Evolutionary conservation across 495 filamentous ascomycete species (phyloP).

Genomic region (Penicillium lagena): DNA sequence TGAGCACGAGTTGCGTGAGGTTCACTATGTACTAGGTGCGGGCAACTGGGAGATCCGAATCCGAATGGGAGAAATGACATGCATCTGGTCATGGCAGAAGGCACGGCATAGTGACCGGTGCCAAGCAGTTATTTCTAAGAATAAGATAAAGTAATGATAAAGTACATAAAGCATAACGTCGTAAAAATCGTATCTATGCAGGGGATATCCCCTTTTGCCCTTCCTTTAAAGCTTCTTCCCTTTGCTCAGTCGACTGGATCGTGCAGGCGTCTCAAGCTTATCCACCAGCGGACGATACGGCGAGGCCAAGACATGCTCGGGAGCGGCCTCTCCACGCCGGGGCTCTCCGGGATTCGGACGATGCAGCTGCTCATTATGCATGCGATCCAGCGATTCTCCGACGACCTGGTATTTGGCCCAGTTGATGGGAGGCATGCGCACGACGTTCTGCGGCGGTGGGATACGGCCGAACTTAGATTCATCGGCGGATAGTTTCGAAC

Average conservation of each 20-base stretch:
- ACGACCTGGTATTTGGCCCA: conserved; percentile 86
- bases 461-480: conserved; percentile 43
- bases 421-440: conserved; percentile 80
- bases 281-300: conserved; percentile 70
- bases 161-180: conserved; percentile 6
- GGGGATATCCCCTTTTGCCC: background rate
- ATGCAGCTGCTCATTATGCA: conserved; percentile 70
- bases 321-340: conserved; percentile 26
- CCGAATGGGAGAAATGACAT: no score
- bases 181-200: conserved; percentile 1
- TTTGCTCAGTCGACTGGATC: conserved; percentile 22
- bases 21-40: no score
- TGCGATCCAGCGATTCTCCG: conserved; percentile 70
- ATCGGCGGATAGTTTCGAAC: conserved; percentile 20
- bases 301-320: conserved; percentile 57
- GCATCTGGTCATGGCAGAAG: no score
- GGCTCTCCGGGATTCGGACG: conserved; percentile 57
- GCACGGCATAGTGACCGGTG: no score
- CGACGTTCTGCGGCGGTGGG: conserved; percentile 73
- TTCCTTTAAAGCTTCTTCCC: conserved; percentile 25
- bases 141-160: background rate
- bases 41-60: no score
- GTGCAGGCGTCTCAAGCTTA: conserved; percentile 48
- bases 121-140: no score
- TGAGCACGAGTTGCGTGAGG: no score